Percentiles rank a stretch among this genome's conserved stretches.
Conservation (phyloP, 495 filamentous ascomycete species). For the Hypoxylon crocopeplum region DNA sequence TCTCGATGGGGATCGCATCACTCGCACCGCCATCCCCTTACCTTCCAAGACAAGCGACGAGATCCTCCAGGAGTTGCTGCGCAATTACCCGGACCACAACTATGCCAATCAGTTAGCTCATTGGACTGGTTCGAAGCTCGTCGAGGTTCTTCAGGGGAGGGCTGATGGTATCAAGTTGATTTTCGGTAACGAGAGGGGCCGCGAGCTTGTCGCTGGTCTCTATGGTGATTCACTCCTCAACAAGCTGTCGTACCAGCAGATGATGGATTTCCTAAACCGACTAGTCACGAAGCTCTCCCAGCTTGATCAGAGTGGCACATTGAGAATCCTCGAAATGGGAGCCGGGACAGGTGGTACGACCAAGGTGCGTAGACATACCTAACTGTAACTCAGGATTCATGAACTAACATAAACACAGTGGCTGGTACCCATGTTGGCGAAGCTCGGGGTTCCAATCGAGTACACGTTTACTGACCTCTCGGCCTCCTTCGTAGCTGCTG, state of each 20-base stretch:
- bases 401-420: slow-evolving; percentile 46
- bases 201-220: slow-evolving; percentile 49
- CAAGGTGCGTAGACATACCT: slow-evolving; percentile 27
- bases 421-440: slow-evolving; percentile 42
- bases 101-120: slow-evolving; percentile 45
- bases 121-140: slow-evolving; percentile 46
- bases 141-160: slow-evolving; percentile 46
- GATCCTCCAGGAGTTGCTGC: slow-evolving; percentile 44
- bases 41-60: slow-evolving; percentile 39
- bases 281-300: slow-evolving; percentile 35
- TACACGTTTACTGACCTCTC: slow-evolving; percentile 55
- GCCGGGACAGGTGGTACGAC: slow-evolving; percentile 49
- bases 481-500: slow-evolving; percentile 49
- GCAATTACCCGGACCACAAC: slow-evolving; percentile 43
- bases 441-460: slow-evolving; percentile 42
- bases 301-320: slow-evolving; percentile 37
- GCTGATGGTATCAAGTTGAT: slow-evolving; percentile 52
- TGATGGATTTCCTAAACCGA: slow-evolving; percentile 48
- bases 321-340: slow-evolving; percentile 47
- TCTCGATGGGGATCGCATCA: slow-evolving; percentile 38
- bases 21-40: slow-evolving; percentile 44
- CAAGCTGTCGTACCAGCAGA: slow-evolving; percentile 43
- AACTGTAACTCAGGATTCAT: slow-evolving; percentile 41
- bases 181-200: slow-evolving; percentile 50
- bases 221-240: slow-evolving; percentile 54